phyloP scores from a whole-genome alignment of 148 eudicot species.

The Rhododendron simsii region DNA sequence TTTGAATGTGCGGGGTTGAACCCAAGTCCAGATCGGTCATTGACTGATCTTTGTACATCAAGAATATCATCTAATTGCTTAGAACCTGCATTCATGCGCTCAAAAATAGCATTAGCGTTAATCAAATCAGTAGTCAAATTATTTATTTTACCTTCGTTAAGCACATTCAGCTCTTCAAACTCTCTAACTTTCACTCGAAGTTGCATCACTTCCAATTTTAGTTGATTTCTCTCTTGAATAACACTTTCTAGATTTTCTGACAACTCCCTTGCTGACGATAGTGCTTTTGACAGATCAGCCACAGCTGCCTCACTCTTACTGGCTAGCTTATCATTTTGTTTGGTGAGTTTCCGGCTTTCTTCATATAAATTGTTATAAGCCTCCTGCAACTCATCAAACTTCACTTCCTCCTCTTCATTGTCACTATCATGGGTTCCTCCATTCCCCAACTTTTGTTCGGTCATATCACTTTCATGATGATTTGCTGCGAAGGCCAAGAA shows the following conservation, averaged over 20 bases:
- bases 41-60: not conserved
- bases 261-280: not conserved
- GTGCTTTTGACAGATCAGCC: not conserved
- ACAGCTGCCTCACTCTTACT: not conserved
- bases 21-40: not conserved
- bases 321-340: not conserved
- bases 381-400: too few species aligned
- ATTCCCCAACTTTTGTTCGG: too few species aligned
- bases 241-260: not conserved
- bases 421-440: too few species aligned
- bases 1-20: too few species aligned
- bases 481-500: too few species aligned
- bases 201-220: not conserved
- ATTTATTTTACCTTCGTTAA: not conserved
- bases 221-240: not conserved
- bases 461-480: too few species aligned
- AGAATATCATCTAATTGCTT: not conserved
- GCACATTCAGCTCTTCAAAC: not conserved
- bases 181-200: not conserved
- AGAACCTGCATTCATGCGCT: not conserved
- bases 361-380: too few species aligned
- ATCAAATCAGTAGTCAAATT: too few species aligned
- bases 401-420: too few species aligned
- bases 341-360: not conserved
- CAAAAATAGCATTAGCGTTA: not conserved